Conservation (phyloP, 495 filamentous ascomycete species). For the Daldinia loculata region DNA sequence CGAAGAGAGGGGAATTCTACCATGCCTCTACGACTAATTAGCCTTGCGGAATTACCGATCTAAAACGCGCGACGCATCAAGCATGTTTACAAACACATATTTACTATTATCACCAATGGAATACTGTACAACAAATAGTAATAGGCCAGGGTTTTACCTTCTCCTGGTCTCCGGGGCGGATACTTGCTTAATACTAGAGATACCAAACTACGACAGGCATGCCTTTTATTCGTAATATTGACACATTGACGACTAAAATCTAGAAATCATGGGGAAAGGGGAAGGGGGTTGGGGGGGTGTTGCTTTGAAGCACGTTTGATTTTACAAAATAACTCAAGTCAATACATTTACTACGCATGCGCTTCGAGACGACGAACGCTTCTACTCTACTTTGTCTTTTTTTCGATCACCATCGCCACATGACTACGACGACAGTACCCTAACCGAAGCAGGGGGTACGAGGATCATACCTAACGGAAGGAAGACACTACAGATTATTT, state of each 20-base stretch:
- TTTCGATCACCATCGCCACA: conserved; percentile 2
- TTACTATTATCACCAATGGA: conserved; percentile 24
- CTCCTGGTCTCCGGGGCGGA: conserved; percentile 27
- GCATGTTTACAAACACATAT: conserved; percentile 10
- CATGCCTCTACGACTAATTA: conserved; percentile 20
- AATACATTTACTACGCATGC: conserved; percentile 37
- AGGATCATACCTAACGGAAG: conserved; percentile 14
- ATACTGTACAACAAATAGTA: conserved; percentile 44
- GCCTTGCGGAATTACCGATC: conserved; percentile 25
- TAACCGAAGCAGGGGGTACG: conserved; percentile 7
- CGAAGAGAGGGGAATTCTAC: conserved; percentile 17
- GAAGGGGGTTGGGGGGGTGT: conserved; percentile 18
- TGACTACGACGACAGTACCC: conserved; percentile 22
- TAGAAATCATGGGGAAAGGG: conserved; percentile 31
- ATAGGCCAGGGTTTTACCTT: conserved; percentile 18
- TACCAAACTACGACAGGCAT: conserved; percentile 47
- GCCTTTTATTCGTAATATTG: conserved; percentile 41
- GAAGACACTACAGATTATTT: conserved; percentile 8
- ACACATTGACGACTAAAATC: conserved; percentile 39
- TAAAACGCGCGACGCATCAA: conserved; percentile 25
- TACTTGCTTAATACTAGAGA: conserved; percentile 48
- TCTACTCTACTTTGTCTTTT: conserved; percentile 21
- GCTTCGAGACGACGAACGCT: conserved; percentile 26
- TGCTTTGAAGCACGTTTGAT: conserved; percentile 29
- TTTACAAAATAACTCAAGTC: conserved; percentile 31